Conservation (phyloP, 2,329 filamentous ascomycete species). For the Chaetomium sp. region DNA sequence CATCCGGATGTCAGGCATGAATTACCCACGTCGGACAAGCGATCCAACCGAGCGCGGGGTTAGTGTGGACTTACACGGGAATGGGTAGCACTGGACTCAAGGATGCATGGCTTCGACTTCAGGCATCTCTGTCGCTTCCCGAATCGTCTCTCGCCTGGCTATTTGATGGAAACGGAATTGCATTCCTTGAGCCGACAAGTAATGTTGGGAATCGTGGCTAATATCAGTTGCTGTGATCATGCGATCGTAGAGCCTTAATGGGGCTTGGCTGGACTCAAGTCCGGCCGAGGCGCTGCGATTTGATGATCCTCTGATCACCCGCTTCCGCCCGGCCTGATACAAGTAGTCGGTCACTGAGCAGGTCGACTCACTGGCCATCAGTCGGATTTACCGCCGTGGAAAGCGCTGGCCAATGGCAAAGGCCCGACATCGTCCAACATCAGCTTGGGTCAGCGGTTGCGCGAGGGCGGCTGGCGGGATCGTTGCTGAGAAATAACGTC, state of each 20-base stretch:
- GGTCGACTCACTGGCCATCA: slow-evolving; percentile 1
- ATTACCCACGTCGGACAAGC: not conserved
- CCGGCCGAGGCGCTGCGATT: not conserved
- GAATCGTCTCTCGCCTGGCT: too few relatives aligned
- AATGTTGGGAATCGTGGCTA: not conserved
- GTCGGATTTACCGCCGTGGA: slow-evolving; percentile 15
- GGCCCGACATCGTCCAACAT: not conserved
- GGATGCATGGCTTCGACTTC: too few relatives aligned
- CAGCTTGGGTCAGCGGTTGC: too few relatives aligned
- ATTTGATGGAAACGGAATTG: not conserved
- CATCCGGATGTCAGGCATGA: slow-evolving; percentile 1
- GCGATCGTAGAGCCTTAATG: not conserved
- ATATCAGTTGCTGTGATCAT: not conserved
- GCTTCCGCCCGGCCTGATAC: slow-evolving; percentile 13
- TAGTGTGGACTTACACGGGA: too few relatives aligned
- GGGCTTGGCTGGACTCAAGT: not conserved
- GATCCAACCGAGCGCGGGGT: not conserved
- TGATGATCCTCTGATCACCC: slow-evolving; percentile 12
- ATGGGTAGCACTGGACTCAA: too few relatives aligned
- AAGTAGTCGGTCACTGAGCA: not conserved
- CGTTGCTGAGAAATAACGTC: too few relatives aligned
- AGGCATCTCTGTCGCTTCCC: too few relatives aligned
- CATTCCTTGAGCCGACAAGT: not conserved
- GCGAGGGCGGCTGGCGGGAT: too few relatives aligned
- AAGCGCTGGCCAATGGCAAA: slow-evolving; percentile 10